Percentiles rank a stretch among this genome's conserved stretches.
Conservation (phyloP, 2,329 filamentous ascomycete genomes). For the Colletotrichum sp. region DNA sequence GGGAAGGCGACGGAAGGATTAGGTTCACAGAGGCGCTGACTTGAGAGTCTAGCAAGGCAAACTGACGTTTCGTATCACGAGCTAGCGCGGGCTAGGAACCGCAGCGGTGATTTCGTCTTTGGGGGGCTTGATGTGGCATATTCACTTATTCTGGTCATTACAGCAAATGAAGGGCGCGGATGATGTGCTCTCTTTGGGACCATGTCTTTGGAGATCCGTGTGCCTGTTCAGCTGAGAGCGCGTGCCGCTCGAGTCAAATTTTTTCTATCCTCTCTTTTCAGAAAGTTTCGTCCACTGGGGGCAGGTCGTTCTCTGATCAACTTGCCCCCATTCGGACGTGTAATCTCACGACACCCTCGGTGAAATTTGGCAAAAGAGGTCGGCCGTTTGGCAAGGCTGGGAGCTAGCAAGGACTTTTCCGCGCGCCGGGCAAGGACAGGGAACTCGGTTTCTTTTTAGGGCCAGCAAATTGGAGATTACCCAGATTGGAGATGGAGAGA, state of each 20-base stretch:
- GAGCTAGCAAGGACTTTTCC: neutral
- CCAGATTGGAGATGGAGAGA: neutral
- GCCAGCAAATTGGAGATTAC: neutral
- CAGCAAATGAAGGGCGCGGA: neutral
- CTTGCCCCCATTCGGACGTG: neutral
- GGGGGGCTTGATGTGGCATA: neutral
- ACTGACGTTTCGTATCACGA: neutral
- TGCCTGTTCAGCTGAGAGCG: neutral
- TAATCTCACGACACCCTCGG: neutral
- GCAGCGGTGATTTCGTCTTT: neutral
- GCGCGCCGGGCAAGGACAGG: neutral
- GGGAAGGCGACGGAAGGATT: neutral
- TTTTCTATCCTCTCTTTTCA: neutral
- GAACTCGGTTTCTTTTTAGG: neutral
- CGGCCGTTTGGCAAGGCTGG: neutral
- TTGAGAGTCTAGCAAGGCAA: neutral
- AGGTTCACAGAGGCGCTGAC: neutral
- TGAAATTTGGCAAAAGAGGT: neutral
- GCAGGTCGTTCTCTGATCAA: neutral
- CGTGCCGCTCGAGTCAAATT: neutral
- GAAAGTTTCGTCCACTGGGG: neutral
- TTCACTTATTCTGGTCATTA: neutral
- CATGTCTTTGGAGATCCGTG: neutral
- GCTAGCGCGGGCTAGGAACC: neutral
- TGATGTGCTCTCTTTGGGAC: neutral